Evolutionary conservation across 2,329 filamentous ascomycete species (phyloP).

Genomic region (Laburnicola sp.): DNA sequence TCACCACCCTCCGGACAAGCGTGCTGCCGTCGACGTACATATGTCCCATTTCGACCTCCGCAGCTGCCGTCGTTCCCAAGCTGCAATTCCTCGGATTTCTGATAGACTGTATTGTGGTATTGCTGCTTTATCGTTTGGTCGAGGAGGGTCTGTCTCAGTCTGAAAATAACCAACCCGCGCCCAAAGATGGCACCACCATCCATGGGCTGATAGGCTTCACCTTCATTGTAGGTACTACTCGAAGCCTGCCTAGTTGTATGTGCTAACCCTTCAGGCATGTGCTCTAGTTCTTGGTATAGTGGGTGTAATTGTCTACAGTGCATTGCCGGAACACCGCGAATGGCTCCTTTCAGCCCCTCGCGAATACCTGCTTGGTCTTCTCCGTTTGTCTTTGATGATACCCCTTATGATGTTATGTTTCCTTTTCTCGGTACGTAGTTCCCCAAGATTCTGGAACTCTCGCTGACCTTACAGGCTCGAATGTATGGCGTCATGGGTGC

Average conservation of each 20-base stretch:
- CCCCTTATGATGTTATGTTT: constrained; percentile 44
- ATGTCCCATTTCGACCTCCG: constrained; percentile 32
- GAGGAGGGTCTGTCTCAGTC: constrained; percentile 30
- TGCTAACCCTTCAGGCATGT: constrained; percentile 34
- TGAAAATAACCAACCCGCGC: constrained; percentile 30
- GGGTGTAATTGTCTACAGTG: constrained; percentile 33
- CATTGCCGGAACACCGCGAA: constrained; percentile 40
- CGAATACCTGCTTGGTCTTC: constrained; percentile 39
- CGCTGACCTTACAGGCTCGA: constrained; percentile 32
- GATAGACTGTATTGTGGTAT: constrained; percentile 31
- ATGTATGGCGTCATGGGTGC: constrained; percentile 41
- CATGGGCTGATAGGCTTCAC: constrained; percentile 34
- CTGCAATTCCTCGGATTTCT: constrained; percentile 37
- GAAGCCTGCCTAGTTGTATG: neutral
- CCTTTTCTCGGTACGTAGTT: constrained; percentile 35
- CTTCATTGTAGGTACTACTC: constrained; percentile 26
- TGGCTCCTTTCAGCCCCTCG: constrained; percentile 39
- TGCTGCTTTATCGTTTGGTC: constrained; percentile 31
- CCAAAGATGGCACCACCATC: constrained; percentile 34
- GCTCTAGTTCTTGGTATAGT: constrained; percentile 34
- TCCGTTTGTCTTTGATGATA: constrained; percentile 44
- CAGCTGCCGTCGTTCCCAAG: constrained; percentile 30
- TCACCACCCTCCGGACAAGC: constrained; percentile 33
- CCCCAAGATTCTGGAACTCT: neutral
- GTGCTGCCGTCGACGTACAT: constrained; percentile 38